These are phyloP conservation scores for Opeltia flavorubescens DNA, from an alignment of 495 filamentous ascomycete species.

Conservation along the genomic window DNA sequence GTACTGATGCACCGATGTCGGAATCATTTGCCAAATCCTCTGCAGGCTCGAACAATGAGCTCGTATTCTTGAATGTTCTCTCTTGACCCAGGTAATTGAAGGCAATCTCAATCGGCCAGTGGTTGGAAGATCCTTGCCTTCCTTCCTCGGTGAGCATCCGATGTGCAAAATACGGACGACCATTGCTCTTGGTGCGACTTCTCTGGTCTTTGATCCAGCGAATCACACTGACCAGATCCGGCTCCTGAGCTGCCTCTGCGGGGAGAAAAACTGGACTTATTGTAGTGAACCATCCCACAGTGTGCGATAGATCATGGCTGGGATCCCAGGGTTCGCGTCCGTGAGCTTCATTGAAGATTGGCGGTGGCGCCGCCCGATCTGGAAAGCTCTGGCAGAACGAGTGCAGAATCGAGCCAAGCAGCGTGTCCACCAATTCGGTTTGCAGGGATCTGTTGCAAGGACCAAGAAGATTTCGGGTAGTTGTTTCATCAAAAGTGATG, in stretches of 20 bases:
- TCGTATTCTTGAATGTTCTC: constrained; percentile 24
- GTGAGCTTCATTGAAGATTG: constrained; percentile 22
- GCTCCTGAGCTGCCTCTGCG: constrained; percentile 7
- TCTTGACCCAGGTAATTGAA: constrained; percentile 34
- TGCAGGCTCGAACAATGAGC: constrained; percentile 18
- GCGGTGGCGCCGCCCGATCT: constrained; percentile 9
- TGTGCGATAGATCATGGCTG: constrained; percentile 17
- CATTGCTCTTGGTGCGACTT: constrained; percentile 17
- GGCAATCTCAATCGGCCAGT: constrained; percentile 21
- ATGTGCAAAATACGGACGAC: constrained; percentile 22
- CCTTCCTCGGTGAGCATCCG: constrained; percentile 8
- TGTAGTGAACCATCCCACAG: constrained; percentile 23
- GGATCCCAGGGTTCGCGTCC: constrained; percentile 19
- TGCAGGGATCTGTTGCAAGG: constrained; percentile 27
- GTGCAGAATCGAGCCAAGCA: constrained; percentile 31
- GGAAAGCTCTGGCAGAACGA: constrained; percentile 34
- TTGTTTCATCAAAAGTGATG: constrained; percentile 28
- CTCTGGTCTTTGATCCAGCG: constrained; percentile 18
- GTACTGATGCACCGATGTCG: constrained; percentile 26
- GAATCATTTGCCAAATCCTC: constrained; percentile 7
- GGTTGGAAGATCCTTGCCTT: constrained; percentile 7
- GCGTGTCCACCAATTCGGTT: constrained; percentile 33
- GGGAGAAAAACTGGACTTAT: constrained; percentile 16
- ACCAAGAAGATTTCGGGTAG: constrained; percentile 28
- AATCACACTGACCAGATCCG: constrained; percentile 15